Conservation (phyloP, 1,284 basidiomycete species). For the Papiliotrema fonsecae region DNA sequence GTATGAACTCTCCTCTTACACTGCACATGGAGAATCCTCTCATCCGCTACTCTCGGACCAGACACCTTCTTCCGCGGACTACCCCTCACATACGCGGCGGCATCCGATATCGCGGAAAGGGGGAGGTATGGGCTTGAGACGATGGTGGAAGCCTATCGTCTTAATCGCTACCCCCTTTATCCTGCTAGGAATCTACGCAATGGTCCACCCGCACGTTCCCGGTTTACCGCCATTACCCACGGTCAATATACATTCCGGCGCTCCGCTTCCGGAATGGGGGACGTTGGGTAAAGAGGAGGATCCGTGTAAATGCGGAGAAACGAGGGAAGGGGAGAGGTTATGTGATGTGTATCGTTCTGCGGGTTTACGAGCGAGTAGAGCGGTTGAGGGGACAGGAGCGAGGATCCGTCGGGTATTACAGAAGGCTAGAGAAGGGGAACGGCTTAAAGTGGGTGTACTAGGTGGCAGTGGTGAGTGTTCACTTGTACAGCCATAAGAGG, state of each 20-base stretch:
- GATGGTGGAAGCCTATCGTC: constrained; percentile 24
- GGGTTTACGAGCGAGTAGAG: constrained; percentile 24
- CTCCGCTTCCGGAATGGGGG: neutral
- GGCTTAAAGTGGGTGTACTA: constrained; percentile 40
- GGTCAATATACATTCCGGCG: constrained; percentile 18
- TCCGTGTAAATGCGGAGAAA: constrained; percentile 30
- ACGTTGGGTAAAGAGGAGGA: constrained; percentile 11
- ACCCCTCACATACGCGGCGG: no score
- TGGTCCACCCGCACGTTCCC: constrained; percentile 36
- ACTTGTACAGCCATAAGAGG: no score
- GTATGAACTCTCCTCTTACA: neutral
- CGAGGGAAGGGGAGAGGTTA: constrained; percentile 26
- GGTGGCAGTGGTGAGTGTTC: constrained; percentile 42
- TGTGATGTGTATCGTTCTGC: constrained; percentile 37
- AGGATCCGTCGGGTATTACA: constrained; percentile 32
- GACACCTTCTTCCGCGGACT: no score
- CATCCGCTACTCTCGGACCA: no score
- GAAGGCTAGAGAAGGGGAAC: constrained; percentile 32
- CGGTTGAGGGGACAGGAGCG: constrained; percentile 36
- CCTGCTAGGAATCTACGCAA: constrained; percentile 30
- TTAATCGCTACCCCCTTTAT: constrained; percentile 28
- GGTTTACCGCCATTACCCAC: constrained; percentile 37
- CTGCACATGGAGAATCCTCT: neutral
- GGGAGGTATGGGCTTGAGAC: no score
- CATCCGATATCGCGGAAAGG: no score